Evolutionary conservation across 345 rosid genomes (phyloP), one percentile per base, ranked within the genome.

Genomic region (Eucalyptus caleyi): DNA sequence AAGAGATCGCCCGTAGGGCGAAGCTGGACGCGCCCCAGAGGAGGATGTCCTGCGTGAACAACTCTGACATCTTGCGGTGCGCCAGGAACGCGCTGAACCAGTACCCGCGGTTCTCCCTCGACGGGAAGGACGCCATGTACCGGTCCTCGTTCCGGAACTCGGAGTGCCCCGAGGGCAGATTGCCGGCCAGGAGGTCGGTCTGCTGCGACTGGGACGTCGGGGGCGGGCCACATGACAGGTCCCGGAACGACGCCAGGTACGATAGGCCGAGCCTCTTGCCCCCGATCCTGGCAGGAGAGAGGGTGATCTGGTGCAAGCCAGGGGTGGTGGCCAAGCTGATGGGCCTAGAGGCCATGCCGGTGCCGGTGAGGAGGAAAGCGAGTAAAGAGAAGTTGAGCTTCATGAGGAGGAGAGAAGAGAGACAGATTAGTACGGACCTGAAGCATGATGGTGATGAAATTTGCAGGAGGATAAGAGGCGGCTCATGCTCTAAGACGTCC

Each of bases 121-220:
- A 97, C 37, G 99, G 99, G 16, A 96, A 93, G 91, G 99, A 97
- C 81, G 97, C 99, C 11, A 96, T 96, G 99, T 96, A 97, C 88
- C 91, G 96, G 42, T 96, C 96, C 23, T 97, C 99, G 1, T 97
- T 97, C 89, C 87, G 91, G 87, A 94, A 93, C 89, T 86, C 88
- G 54, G 88, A 91, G 13, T 40, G 32, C 32, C 87, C 87, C 4
- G 88, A 50, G 26, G 32, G 6, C 32, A 87, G 32, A 11, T 40
- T n/a, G 24, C 49, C 47, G 37, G 94, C 90, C 15, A 92, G 96
- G 87, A 93, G 91, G 37, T 94, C 97, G 0, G 91, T 90, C 15
- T 92, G 93, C 83, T 77, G 83, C 27, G 83, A 77, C 47, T 42
- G 83, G 83, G 83, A 77, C 83, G 3, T 77, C 16, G 24, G 83